Evolutionary conservation across 768 basidiomycete genomes (phyloP).

Genomic region (Pisolithus tinctorius): DNA sequence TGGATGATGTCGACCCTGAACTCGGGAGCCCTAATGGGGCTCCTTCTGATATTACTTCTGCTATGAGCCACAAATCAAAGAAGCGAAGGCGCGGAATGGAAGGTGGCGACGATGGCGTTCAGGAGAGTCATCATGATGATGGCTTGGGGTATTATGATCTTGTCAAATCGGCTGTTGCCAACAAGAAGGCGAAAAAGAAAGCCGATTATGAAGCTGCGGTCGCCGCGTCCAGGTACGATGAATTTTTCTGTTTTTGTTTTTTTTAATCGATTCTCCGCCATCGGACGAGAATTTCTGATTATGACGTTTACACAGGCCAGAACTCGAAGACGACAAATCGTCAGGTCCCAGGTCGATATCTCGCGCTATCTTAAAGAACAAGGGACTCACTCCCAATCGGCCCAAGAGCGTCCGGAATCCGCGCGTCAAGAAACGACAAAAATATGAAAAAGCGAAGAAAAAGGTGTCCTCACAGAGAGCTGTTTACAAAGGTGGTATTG

Average conservation of each 20-base stretch:
- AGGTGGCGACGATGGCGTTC: slow-evolving; percentile 35
- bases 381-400: slow-evolving; percentile 86
- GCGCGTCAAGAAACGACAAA: slow-evolving; percentile 92
- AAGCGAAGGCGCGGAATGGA: slow-evolving; percentile 30
- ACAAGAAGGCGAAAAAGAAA: slow-evolving; percentile 74
- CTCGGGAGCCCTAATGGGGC: slow-evolving; percentile 11
- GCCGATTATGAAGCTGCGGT: slow-evolving; percentile 67
- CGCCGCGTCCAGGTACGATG: slow-evolving; percentile 49
- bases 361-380: slow-evolving; percentile 88
- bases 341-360: slow-evolving; percentile 84
- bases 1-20: slow-evolving; percentile 53
- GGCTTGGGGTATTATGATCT: slow-evolving; percentile 87
- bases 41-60: slow-evolving; percentile 1
- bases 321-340: slow-evolving; percentile 31
- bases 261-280: slow-evolving; percentile 6
- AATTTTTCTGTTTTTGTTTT: neutral
- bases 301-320: slow-evolving; percentile 21
- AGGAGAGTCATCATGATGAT: slow-evolving; percentile 28
- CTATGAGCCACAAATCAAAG: slow-evolving; percentile 7
- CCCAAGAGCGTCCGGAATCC: slow-evolving; percentile 92
- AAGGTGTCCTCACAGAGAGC: slow-evolving; percentile 85
- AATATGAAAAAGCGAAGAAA: slow-evolving; percentile 93
- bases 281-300: slow-evolving; percentile 1
- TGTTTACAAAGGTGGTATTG: slow-evolving; percentile 84
- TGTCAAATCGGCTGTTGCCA: slow-evolving; percentile 65